These are phyloP conservation scores for Neurospora hispaniola DNA, from an alignment of 495 filamentous ascomycete genomes.

Conservation along the genomic window DNA sequence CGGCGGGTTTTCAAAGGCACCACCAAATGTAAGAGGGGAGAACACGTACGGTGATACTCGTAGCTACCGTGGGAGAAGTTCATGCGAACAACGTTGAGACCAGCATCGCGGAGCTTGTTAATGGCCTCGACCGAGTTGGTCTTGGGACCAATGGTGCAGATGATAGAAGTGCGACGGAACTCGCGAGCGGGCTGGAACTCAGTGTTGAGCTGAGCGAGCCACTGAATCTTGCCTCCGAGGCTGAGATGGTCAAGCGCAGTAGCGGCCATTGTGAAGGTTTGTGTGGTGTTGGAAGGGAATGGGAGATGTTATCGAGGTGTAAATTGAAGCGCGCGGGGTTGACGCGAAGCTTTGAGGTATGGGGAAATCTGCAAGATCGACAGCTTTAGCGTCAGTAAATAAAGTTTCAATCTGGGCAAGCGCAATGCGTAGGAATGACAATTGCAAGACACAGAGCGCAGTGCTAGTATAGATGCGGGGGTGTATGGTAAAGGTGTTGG, in stretches of 20 bases:
- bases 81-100: conserved; percentile 94
- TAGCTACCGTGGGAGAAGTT: conserved; percentile 98
- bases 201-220: conserved; percentile 70
- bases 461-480: background rate
- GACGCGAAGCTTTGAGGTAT: background rate
- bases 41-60: conserved; percentile 40
- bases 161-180: conserved; percentile 94
- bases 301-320: background rate
- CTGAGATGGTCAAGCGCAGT: conserved; percentile 69
- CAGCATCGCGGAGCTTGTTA: conserved; percentile 77
- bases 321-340: conserved; percentile 8
- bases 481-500: background rate
- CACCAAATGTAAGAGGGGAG: background rate
- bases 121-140: conserved; percentile 96
- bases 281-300: background rate
- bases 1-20: conserved; percentile 3
- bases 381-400: background rate
- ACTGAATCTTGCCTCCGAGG: conserved; percentile 77
- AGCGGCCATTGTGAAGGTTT: conserved; percentile 40
- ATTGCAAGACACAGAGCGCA: background rate
- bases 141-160: conserved; percentile 98
- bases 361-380: background rate
- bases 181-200: conserved; percentile 71
- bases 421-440: background rate
- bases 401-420: background rate